phyloP scores from a whole-genome alignment of 129 eudicot genomes.

The Dittrichia graveolens region DNA sequence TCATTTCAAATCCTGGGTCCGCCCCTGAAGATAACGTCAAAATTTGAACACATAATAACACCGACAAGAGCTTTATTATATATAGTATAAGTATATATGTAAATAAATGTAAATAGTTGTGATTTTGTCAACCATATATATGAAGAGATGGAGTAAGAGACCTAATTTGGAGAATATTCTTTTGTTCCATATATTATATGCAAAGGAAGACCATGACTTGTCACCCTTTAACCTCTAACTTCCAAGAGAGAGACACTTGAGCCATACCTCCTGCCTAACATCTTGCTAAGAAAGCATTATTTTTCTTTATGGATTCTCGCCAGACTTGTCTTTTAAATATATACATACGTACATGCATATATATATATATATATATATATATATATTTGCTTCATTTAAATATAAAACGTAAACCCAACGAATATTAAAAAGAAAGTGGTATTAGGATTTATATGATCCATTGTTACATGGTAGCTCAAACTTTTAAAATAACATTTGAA shows the following conservation, averaged over 20 bases:
- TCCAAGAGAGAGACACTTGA: slow-evolving; percentile 17
- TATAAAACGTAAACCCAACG: too few species aligned
- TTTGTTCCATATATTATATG: slow-evolving; percentile 18
- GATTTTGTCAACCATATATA: slow-evolving; percentile 23
- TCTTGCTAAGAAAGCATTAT: slow-evolving; percentile 16
- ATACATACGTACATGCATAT: too few species aligned
- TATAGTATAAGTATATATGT: background rate
- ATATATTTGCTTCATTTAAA: too few species aligned
- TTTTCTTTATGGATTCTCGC: background rate
- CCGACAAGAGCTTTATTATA: background rate
- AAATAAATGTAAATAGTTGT: background rate
- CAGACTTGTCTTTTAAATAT: too few species aligned
- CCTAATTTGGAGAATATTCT: slow-evolving; percentile 26
- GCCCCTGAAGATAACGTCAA: too few species aligned
- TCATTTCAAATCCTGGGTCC: too few species aligned
- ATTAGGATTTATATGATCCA: too few species aligned
- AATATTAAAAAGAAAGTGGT: too few species aligned
- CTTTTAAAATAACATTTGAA: too few species aligned
- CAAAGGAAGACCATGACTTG: slow-evolving; percentile 28
- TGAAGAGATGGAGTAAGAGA: background rate
- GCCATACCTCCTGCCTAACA: background rate
- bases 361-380: too few species aligned
- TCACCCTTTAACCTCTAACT: slow-evolving; percentile 25
- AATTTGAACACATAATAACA: background rate
- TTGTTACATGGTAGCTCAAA: too few species aligned